These are phyloP conservation scores for Coccomyxa subellipsoidea DNA, from an alignment of 163 green algal genomes.

Conservation along the genomic window DNA sequence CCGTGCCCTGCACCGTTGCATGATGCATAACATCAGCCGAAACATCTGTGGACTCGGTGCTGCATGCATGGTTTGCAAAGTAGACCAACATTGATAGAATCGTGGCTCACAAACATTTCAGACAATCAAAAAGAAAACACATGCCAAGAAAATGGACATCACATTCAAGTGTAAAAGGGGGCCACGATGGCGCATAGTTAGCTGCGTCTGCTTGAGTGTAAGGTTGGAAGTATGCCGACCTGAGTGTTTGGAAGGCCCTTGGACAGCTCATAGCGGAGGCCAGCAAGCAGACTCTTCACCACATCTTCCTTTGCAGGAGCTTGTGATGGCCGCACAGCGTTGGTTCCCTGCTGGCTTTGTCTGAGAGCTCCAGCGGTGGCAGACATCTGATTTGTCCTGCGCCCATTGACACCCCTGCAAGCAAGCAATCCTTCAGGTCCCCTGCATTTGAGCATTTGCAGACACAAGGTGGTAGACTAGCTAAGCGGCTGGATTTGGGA, in stretches of 20 bases:
- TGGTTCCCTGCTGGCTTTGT: background rate
- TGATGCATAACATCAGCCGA: background rate
- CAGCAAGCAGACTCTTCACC: background rate
- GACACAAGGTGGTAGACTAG: too few species aligned
- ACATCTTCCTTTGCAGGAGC: background rate
- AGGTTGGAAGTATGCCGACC: background rate
- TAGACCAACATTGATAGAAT: too few species aligned
- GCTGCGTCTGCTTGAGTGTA: too few species aligned
- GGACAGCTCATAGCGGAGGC: background rate
- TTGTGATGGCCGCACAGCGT: background rate
- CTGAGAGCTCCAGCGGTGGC: background rate
- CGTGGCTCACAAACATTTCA: too few species aligned
- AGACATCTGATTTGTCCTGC: background rate
- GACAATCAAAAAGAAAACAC: too few species aligned
- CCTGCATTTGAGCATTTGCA: too few species aligned
- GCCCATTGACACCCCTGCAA: background rate
- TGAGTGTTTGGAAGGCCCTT: background rate
- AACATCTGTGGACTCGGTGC: background rate
- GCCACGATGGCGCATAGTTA: too few species aligned
- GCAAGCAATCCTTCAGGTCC: too few species aligned
- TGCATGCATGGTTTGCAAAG: too few species aligned
- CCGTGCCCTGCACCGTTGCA: background rate
- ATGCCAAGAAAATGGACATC: too few species aligned
- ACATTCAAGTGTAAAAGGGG: too few species aligned
- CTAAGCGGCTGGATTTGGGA: background rate